Base-by-base conservation (phyloP, 164 flowering plant genomes). In the Stephania cephalantha region DNA sequence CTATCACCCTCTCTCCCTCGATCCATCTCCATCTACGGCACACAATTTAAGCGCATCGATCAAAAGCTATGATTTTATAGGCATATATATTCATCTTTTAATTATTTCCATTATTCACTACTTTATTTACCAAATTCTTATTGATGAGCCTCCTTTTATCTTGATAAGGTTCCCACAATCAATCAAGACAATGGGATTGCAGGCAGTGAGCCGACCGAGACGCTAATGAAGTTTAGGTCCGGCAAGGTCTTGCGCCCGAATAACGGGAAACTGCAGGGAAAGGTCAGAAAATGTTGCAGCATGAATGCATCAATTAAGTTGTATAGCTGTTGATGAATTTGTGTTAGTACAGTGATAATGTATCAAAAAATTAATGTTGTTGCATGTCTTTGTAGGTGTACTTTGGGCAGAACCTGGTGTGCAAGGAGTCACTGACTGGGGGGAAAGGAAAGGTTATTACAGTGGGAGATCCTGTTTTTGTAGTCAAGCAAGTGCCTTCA, bases 131-230 rank as follows among this genome's bases (percentile, higher is more conserved):
- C 17, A 55, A 66, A 17, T 68, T 67, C n/a, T 20, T 22, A 17
- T 53, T 63, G 17, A 31, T 63, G 17, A 31, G 13, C 42, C 35
- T 68, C 42, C 42, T 30, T 30, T 73, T 45, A 15, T 55, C 61
- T 25, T 9, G 13, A 29, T 73, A 83, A 93, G 99, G 83, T 95
- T 13, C 97, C 97, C 31, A 81, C 93, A 29, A 87, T 91, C 71
- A 86, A 91, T 82, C 97, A 91, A 83, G 97, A 89, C 50, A 93
- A 83, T 66, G 94, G 85, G 29, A 73, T 82, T 53, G 76, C 82
- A 61, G 90, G 89, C 12, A 10, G 87, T 44, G 97, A 93, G 79
- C 95, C 91, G 45, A 88, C 83, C 72, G 90, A 82, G 78, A 87
- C 94, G 72, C 89, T 93, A 0, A 81, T 29, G 85, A 84, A 80